phyloP scores from a whole-genome alignment of 371 early-diverging fungal genomes.

The Smittium mucronatum region DNA sequence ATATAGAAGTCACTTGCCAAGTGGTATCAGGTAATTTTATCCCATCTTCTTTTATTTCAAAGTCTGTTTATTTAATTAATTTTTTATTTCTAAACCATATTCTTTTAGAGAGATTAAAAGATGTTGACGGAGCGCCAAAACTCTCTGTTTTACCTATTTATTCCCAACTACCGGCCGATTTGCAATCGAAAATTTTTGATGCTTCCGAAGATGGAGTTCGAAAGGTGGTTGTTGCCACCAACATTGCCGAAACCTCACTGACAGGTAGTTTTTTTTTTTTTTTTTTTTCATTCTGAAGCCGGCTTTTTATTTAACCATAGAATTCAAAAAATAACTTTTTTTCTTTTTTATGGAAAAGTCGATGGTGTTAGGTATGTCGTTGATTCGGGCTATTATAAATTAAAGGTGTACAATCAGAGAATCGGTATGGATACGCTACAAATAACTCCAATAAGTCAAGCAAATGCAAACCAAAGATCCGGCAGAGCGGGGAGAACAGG shows the following conservation, averaged over 20 bases:
- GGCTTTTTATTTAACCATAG: too few relatives aligned
- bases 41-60: not conserved
- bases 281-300: too few relatives aligned
- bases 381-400: constrained; percentile 90
- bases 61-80: not conserved
- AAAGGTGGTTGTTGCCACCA: constrained; percentile 94
- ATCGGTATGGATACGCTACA: constrained; percentile 96
- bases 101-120: constrained; percentile 60
- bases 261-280: constrained; percentile 45
- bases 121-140: constrained; percentile 71
- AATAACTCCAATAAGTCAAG: constrained; percentile 89
- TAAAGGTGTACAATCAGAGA: constrained; percentile 87
- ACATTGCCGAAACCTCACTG: constrained; percentile 97
- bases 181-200: constrained; percentile 85
- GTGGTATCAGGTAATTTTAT: constrained; percentile 30
- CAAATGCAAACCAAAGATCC: constrained; percentile 94
- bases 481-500: constrained; percentile 98
- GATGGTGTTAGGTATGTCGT: constrained; percentile 95
- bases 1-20: constrained; percentile 84
- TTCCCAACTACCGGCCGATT: constrained; percentile 84
- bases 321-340: too few relatives aligned
- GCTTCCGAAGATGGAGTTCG: constrained; percentile 45
- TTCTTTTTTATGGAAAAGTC: constrained; percentile 32
- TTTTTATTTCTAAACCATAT: not conserved
- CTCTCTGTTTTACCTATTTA: constrained; percentile 81